Percentiles rank a stretch among this genome's conserved stretches.
phyloP scores from a whole-genome alignment of 169 alveolate genomes.

The Theileria parva region DNA sequence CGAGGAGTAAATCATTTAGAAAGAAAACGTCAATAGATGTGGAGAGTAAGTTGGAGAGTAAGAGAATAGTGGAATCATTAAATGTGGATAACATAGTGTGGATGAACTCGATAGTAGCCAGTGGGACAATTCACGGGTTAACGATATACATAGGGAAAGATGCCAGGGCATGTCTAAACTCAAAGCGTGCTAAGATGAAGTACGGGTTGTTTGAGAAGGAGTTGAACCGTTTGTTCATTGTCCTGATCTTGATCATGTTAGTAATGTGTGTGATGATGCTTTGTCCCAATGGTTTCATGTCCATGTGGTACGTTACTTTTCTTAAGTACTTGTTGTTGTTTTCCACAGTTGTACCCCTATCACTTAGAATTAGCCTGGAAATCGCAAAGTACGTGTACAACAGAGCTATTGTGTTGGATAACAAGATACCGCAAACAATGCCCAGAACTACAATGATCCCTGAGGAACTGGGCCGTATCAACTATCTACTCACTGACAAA shows the following conservation, averaged over 20 bases:
- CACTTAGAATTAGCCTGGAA: constrained; percentile 95
- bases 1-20: neutral
- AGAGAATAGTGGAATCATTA: constrained; percentile 53
- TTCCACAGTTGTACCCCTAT: constrained; percentile 95
- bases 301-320: constrained; percentile 64
- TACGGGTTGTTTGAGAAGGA: constrained; percentile 89
- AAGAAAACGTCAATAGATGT: neutral
- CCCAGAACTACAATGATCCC: constrained; percentile 84
- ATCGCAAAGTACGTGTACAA: constrained; percentile 92
- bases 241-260: constrained; percentile 80
- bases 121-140: constrained; percentile 89
- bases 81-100: constrained; percentile 91
- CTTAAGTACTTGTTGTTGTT: constrained; percentile 90
- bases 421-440: constrained; percentile 89
- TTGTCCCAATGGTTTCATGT: constrained; percentile 53
- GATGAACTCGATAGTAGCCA: constrained; percentile 94
- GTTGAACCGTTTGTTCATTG: constrained; percentile 85
- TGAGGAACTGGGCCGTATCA: constrained; percentile 97
- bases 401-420: constrained; percentile 84
- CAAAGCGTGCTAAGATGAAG: constrained; percentile 84
- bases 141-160: constrained; percentile 94
- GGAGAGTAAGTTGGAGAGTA: neutral
- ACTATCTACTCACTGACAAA: constrained; percentile 93
- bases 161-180: constrained; percentile 76
- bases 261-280: constrained; percentile 53